Conservation (phyloP, 768 basidiomycete species). For the Pluteus cervinus region DNA sequence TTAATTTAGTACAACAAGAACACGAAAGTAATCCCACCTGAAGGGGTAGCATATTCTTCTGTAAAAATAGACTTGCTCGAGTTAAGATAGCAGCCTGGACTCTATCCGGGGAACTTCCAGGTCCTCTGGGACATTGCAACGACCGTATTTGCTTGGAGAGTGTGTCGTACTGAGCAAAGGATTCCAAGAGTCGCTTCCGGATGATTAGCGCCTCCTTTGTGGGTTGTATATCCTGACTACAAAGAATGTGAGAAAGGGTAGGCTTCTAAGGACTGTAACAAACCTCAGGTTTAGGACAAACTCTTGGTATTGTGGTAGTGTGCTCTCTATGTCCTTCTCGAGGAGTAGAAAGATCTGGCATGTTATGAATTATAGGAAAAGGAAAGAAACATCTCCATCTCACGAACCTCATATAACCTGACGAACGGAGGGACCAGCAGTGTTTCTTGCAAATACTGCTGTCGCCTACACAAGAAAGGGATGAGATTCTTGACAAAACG, state of each 20-base stretch:
- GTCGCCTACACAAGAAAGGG: conserved; percentile 42
- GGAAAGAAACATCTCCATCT: neutral
- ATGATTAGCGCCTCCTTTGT: conserved; percentile 62
- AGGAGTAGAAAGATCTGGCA: conserved; percentile 60
- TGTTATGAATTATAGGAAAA: neutral
- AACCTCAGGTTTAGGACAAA: conserved; percentile 68
- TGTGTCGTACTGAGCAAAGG: conserved; percentile 85
- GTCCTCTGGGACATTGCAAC: conserved; percentile 55
- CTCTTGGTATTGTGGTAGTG: conserved; percentile 86
- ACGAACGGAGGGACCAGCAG: conserved; percentile 53
- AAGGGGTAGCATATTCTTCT: conserved; percentile 86
- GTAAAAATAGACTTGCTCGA: conserved; percentile 74
- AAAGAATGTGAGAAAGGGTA: conserved; percentile 1
- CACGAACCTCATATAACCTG: conserved; percentile 62
- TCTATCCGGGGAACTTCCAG: conserved; percentile 72
- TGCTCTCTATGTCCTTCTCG: conserved; percentile 87
- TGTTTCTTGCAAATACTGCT: conserved; percentile 71
- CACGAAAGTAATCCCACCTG: conserved; percentile 40
- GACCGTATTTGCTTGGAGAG: conserved; percentile 79
- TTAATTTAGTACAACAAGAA: too few relatives aligned
- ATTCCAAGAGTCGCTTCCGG: conserved; percentile 78
- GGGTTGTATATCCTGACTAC: conserved; percentile 41
- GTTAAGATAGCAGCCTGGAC: conserved; percentile 78
- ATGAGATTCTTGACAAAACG: conserved; percentile 3
- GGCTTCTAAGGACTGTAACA: conserved; percentile 8